Conservation (phyloP, 2,329 filamentous ascomycete species). For the Chaetomium strumarium region DNA sequence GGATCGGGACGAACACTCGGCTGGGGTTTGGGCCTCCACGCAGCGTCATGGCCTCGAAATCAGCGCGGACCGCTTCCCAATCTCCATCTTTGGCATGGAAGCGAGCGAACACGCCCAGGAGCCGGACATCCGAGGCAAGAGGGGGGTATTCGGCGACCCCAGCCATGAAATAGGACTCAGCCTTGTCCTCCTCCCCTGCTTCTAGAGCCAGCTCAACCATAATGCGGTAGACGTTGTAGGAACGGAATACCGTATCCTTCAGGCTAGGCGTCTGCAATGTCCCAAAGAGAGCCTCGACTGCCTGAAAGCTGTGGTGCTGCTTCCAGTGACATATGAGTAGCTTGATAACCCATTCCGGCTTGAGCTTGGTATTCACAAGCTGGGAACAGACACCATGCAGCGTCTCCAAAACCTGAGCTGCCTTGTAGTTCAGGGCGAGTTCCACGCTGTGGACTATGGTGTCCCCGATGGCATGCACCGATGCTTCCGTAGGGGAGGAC, state of each 20-base stretch:
- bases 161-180: constrained; percentile 28
- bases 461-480: constrained; percentile 28
- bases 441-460: constrained; percentile 32
- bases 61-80: constrained; percentile 35
- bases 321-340: constrained; percentile 34
- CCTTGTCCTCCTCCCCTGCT: constrained; percentile 29
- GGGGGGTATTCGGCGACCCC: constrained; percentile 25
- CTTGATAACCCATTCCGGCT: constrained; percentile 33
- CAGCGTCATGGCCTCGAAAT: constrained; percentile 30
- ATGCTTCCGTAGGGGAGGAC: constrained; percentile 15
- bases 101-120: constrained; percentile 34
- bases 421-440: constrained; percentile 25
- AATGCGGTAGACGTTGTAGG: constrained; percentile 32
- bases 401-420: constrained; percentile 27
- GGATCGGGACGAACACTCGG: constrained; percentile 33
- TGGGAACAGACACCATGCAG: constrained; percentile 25
- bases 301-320: constrained; percentile 25
- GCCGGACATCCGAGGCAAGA: constrained; percentile 28
- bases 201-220: constrained; percentile 38
- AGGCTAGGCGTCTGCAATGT: constrained; percentile 21
- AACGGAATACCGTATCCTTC: constrained; percentile 24
- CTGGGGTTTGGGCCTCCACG: constrained; percentile 9
- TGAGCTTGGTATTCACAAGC: constrained; percentile 21
- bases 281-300: constrained; percentile 26
- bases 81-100: constrained; percentile 35